Evolutionary conservation across 2,329 filamentous ascomycete species (phyloP).

Genomic region (Calonectria naviculata): DNA sequence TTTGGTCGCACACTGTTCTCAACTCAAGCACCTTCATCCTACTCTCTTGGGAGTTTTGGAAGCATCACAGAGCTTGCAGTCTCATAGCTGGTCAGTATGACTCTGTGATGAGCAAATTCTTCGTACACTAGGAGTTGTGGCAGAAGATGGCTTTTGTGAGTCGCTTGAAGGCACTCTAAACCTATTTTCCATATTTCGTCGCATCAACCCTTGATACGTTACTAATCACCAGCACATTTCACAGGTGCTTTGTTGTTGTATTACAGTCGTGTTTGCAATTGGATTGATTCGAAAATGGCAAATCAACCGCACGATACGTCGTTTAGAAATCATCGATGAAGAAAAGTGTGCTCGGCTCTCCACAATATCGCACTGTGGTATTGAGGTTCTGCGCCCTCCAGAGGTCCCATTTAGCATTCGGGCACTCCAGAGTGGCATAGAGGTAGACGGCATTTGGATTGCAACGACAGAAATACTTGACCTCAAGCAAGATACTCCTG

Average conservation of each 20-base stretch:
- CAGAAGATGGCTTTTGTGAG: conserved; percentile 91
- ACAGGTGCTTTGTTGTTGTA: conserved; percentile 78
- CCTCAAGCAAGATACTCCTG: conserved; percentile 34
- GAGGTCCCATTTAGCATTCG: conserved; percentile 88
- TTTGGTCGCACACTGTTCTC: conserved; percentile 34
- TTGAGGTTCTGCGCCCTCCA: conserved; percentile 51
- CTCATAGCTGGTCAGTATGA: conserved; percentile 12
- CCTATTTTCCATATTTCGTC: background rate
- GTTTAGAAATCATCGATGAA: conserved; percentile 73
- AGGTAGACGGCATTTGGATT: conserved; percentile 88
- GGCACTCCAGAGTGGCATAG: conserved; percentile 84
- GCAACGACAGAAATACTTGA: conserved; percentile 61
- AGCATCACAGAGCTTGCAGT: background rate
- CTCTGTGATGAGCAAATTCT: conserved; percentile 61
- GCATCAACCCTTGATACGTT: background rate
- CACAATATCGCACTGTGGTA: conserved; percentile 67
- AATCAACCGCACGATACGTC: conserved; percentile 65
- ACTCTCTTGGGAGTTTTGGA: background rate
- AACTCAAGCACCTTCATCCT: conserved; percentile 7
- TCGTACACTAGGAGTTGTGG: conserved; percentile 81
- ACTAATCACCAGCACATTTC: background rate
- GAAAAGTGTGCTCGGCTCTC: conserved; percentile 67
- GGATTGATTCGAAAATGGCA: conserved; percentile 77
- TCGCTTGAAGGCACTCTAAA: conserved; percentile 33
- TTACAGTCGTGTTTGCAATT: conserved; percentile 75